These are phyloP conservation scores for Daldinia caldariorum DNA, from an alignment of 495 filamentous ascomycete species.

Conservation along the genomic window DNA sequence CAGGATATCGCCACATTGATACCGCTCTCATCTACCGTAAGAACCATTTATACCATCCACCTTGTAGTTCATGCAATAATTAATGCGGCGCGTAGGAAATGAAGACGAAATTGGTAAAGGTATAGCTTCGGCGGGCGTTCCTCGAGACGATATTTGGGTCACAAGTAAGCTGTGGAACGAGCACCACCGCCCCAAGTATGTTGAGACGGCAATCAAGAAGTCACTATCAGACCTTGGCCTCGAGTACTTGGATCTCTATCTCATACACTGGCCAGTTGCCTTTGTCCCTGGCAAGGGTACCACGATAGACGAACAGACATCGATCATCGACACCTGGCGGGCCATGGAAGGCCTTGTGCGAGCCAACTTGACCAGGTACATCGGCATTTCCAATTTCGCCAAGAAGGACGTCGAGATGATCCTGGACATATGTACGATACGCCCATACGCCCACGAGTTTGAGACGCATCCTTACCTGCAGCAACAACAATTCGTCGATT, in stretches of 20 bases:
- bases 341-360: conserved; percentile 69
- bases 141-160: conserved; percentile 71
- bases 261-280: conserved; percentile 75
- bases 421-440: conserved; percentile 62
- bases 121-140: conserved; percentile 64
- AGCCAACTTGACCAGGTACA: conserved; percentile 63
- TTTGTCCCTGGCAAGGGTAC: conserved; percentile 52
- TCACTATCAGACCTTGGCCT: conserved; percentile 68
- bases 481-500: conserved; percentile 67
- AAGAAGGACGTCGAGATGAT: conserved; percentile 67
- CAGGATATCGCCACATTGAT: conserved; percentile 71
- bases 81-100: conserved; percentile 62
- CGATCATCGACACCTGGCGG: conserved; percentile 64
- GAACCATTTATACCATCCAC: not conserved
- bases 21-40: conserved; percentile 44
- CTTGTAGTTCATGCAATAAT: conserved; percentile 38
- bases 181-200: conserved; percentile 71
- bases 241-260: conserved; percentile 74
- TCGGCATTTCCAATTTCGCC: conserved; percentile 78
- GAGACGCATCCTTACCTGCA: conserved; percentile 66
- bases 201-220: conserved; percentile 65
- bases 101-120: conserved; percentile 60
- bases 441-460: conserved; percentile 74
- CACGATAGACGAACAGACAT: conserved; percentile 55
- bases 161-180: conserved; percentile 78